Evolutionary conservation across 106 monocot genomes (phyloP).

Genomic region (Posidonia australis): DNA sequence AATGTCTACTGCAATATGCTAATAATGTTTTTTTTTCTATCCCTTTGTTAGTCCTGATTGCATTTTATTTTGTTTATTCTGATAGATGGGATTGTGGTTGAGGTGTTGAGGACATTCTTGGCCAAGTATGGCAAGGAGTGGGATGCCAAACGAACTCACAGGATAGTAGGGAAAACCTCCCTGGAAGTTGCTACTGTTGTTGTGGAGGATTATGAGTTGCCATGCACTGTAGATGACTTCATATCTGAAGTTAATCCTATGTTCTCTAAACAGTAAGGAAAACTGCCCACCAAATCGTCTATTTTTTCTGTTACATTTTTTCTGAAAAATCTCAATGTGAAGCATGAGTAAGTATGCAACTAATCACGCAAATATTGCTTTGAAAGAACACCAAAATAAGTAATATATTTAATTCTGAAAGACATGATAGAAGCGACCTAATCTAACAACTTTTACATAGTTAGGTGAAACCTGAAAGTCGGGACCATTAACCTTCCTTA

Average conservation of each 20-base stretch:
- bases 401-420: no score
- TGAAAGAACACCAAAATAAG: no score
- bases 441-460: no score
- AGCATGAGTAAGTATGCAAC: conserved; percentile 18
- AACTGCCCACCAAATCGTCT: not conserved
- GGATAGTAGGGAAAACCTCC: conserved; percentile 74
- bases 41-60: not conserved
- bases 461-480: no score
- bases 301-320: not conserved
- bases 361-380: no score
- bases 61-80: not conserved
- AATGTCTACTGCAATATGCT: not conserved
- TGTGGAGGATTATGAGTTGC: conserved; percentile 70
- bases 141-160: conserved; percentile 45
- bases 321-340: not conserved
- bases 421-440: no score
- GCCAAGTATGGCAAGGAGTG: conserved; percentile 69
- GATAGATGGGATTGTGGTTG: conserved; percentile 71
- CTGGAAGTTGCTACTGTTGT: conserved; percentile 53
- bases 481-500: no score
- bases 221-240: conserved; percentile 62
- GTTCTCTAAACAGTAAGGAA: conserved; percentile 53
- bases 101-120: conserved; percentile 52
- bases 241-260: conserved; percentile 49
- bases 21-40: not conserved